Conservation (phyloP, 768 basidiomycete species). For the Suillus americanus region DNA sequence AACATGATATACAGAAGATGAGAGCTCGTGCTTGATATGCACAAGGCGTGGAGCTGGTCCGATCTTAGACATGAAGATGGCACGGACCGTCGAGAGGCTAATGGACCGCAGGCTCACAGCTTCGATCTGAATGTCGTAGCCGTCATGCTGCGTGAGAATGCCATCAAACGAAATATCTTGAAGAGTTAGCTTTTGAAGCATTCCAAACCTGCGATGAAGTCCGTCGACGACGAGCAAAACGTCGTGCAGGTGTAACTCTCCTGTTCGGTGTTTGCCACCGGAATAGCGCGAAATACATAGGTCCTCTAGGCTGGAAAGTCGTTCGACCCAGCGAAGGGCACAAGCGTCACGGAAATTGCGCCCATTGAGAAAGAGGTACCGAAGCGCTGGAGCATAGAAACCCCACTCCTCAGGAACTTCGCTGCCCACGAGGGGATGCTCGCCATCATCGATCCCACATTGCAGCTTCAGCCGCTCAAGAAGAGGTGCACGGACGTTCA, state of each 20-base stretch:
- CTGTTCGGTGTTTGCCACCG: neutral
- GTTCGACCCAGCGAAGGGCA: neutral
- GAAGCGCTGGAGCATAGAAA: slow-evolving; percentile 5
- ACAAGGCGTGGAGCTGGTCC: slow-evolving; percentile 41
- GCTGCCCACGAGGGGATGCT: slow-evolving; percentile 1
- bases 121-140: slow-evolving; percentile 11
- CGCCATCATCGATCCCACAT: slow-evolving; percentile 9
- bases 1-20: neutral
- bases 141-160: neutral
- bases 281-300: neutral
- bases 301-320: neutral
- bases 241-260: slow-evolving; percentile 2
- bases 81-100: slow-evolving; percentile 32
- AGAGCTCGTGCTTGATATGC: neutral
- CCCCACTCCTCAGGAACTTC: slow-evolving; percentile 1
- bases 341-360: slow-evolving; percentile 8
- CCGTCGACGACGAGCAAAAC: neutral
- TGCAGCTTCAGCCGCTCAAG: slow-evolving; percentile 7
- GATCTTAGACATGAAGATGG: slow-evolving; percentile 51
- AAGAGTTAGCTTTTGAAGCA: neutral
- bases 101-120: slow-evolving; percentile 4
- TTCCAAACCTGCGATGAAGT: neutral
- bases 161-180: neutral
- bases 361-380: slow-evolving; percentile 8
- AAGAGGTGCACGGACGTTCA: neutral